Percentiles rank a stretch among this genome's conserved stretches.
Evolutionary conservation across 441 rosid genomes (phyloP).

Genomic region (Metrosideros polymorpha): DNA sequence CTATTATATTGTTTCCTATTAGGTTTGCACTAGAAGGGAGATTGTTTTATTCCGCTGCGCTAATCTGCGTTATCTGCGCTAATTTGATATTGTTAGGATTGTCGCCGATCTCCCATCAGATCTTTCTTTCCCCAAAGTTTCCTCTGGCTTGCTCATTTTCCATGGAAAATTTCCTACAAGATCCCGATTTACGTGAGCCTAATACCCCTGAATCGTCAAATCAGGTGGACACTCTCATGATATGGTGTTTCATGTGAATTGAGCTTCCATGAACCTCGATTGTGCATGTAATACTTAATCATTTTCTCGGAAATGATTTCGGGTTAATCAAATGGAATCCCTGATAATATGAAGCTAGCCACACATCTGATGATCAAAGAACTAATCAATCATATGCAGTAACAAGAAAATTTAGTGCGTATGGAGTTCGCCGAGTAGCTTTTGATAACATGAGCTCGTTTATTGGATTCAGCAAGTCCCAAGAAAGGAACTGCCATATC

Average conservation of each 20-base stretch:
- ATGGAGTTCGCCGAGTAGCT: not conserved
- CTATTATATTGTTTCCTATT: too few relatives aligned
- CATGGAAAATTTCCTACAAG: not conserved
- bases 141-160: not conserved
- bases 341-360: not conserved
- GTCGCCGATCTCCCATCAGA: too few relatives aligned
- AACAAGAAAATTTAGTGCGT: not conserved
- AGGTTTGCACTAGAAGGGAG: too few relatives aligned
- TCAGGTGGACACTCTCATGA: not conserved
- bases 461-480: not conserved
- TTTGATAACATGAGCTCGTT: not conserved
- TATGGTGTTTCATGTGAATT: not conserved
- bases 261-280: not conserved
- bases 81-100: too few relatives aligned
- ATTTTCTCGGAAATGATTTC: not conserved
- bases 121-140: not conserved
- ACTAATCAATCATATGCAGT: not conserved
- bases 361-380: not conserved
- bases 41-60: too few relatives aligned
- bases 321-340: too few relatives aligned
- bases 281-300: not conserved
- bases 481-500: not conserved
- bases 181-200: not conserved
- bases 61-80: too few relatives aligned
- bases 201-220: not conserved